These are phyloP conservation scores for Asterophora lycoperdoides DNA, from an alignment of 768 basidiomycete species.

Conservation along the genomic window DNA sequence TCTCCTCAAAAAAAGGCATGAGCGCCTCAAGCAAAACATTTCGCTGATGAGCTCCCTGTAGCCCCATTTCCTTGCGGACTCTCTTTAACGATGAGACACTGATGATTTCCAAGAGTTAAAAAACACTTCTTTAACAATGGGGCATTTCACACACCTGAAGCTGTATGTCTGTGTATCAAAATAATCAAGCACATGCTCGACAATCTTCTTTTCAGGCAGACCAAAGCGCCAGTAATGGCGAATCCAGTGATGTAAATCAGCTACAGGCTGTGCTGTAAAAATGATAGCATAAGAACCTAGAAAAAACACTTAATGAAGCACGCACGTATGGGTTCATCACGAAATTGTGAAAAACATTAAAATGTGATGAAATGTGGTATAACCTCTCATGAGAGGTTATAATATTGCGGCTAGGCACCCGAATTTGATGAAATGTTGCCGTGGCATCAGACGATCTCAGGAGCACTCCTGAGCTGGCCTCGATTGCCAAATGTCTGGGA, in stretches of 20 bases:
- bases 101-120: background rate
- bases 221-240: constrained; percentile 12
- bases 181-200: constrained; percentile 10
- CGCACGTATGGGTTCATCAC: constrained; percentile 6
- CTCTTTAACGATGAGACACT: constrained; percentile 1
- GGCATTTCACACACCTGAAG: constrained; percentile 4
- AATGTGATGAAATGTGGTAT: too few species aligned
- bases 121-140: background rate
- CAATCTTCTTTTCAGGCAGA: constrained; percentile 5
- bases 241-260: constrained; percentile 5
- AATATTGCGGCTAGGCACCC: too few species aligned
- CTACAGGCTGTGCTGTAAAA: constrained; percentile 6
- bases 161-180: constrained; percentile 6
- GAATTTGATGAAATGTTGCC: too few species aligned
- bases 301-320: background rate
- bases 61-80: background rate
- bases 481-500: too few species aligned
- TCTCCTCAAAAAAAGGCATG: background rate
- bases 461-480: too few species aligned
- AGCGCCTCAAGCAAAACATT: constrained; percentile 5
- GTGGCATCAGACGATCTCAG: too few species aligned
- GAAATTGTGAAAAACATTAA: too few species aligned
- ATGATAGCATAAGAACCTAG: background rate
- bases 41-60: constrained; percentile 6
- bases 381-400: too few species aligned